phyloP scores from a whole-genome alignment of 257 asterid genomes.

The Jacaranda copaia region DNA sequence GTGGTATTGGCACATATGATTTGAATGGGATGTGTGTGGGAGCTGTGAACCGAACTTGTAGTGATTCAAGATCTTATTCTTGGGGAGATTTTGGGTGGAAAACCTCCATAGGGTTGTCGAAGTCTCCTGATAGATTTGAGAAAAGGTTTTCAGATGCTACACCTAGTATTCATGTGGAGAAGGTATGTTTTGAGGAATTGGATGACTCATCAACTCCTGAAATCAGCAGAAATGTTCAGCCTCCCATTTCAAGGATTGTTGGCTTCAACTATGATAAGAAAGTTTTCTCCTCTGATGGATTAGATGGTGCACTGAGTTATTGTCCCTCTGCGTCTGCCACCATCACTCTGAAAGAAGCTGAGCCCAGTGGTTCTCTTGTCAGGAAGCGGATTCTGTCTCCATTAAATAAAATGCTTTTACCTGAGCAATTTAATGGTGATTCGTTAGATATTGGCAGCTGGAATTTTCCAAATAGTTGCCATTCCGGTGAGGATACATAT shows the following conservation, averaged over 20 bases:
- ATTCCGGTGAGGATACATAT: slow-evolving; percentile 35
- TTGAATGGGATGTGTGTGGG: slow-evolving; percentile 46
- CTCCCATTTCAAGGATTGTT: slow-evolving; percentile 66
- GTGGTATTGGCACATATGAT: slow-evolving; percentile 38
- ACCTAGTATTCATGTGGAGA: slow-evolving; percentile 35
- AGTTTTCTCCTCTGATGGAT: slow-evolving; percentile 34
- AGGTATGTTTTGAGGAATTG: slow-evolving; percentile 33
- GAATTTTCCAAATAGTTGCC: slow-evolving; percentile 37
- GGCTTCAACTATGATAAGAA: slow-evolving; percentile 58
- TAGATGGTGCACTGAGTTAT: slow-evolving; percentile 34
- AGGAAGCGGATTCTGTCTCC: slow-evolving; percentile 81
- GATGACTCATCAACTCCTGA: slow-evolving; percentile 42
- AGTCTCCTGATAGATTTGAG: slow-evolving; percentile 41
- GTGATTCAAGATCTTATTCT: slow-evolving; percentile 48
- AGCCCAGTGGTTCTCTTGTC: slow-evolving; percentile 50
- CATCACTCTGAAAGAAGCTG: slow-evolving; percentile 43
- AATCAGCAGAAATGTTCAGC: slow-evolving; percentile 40
- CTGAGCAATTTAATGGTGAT: slow-evolving; percentile 55
- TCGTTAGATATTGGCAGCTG: slow-evolving; percentile 58
- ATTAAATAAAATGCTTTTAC: slow-evolving; percentile 54
- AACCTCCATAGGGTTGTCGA: slow-evolving; percentile 45
- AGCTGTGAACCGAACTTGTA: slow-evolving; percentile 34
- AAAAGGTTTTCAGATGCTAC: slow-evolving; percentile 38
- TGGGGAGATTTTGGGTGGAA: slow-evolving; percentile 50
- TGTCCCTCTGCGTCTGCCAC: slow-evolving; percentile 34